Base-by-base conservation (phyloP, 306 rosid genomes). In the Vigna nakashimae region DNA sequence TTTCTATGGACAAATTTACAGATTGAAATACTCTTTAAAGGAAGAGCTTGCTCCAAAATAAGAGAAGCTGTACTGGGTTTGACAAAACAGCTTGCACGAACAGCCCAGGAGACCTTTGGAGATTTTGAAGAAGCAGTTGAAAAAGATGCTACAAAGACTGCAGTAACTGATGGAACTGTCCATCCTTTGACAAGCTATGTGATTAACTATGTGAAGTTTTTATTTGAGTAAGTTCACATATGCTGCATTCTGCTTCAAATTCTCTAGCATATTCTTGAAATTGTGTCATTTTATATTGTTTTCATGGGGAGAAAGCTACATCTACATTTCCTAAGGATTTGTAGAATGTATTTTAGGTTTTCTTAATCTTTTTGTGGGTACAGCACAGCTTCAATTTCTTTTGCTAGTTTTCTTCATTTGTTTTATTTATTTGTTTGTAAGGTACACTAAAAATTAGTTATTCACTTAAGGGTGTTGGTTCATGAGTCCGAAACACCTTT, bases 81-180 rank as follows among this genome's bases (percentile, higher is more conserved):
- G 89, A 86, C 97, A 15, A 92, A 88, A 87, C 85, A 86, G 72
- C 93, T 92, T 43, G 95, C 97, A 42, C 91, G 84, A 86, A 90
- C 97, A 2, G 97, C 97, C 4, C 89, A 90, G 79, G 91, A 88
- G 59, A 92, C 97, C 3, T 92, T 92, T 75, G 95, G 97, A 63
- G 96, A 92, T 87, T 92, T 92, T 88, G 97, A 92, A 84, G 97
- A 88, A 84, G 96, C 93, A 11, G 96, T 92, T 77, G 96, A 92
- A 80, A 90, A 91, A 74, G 96, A 92, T 86, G 93, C 96, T 40
- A 92, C 97, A 0, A 92, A 92, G 80, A 92, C 97, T 81, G 97
- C 96, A 36, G 97, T 92, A 56, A 79, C 84, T 45, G 97, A 92
- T 86, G 97, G 97, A 82, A 90, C 97, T 48, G 97, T 90, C 15